Conservation (phyloP, 257 asterid genomes). For the Hygrophila difformis region DNA sequence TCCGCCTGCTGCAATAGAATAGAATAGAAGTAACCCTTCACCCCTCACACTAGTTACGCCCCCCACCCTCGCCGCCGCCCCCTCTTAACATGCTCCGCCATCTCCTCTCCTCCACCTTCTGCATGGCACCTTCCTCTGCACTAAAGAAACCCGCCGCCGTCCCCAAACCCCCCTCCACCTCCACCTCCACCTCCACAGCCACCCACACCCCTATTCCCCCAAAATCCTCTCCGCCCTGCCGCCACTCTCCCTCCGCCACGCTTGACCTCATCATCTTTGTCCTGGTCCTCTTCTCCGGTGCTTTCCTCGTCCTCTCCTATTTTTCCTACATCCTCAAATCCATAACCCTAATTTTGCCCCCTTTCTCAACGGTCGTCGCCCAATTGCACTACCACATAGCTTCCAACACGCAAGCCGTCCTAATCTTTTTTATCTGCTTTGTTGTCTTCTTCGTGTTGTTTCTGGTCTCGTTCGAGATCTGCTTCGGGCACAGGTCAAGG, state of each 20-base stretch:
- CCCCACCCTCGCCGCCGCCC: background rate
- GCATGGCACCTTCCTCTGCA: slow-evolving; percentile 27
- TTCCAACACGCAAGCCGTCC: slow-evolving; percentile 18
- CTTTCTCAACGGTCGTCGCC: background rate
- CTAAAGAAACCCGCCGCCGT: slow-evolving; percentile 21
- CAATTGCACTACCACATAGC: slow-evolving; percentile 11
- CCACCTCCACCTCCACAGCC: no score
- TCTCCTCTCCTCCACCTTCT: slow-evolving; percentile 30
- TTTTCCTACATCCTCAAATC: slow-evolving; percentile 40
- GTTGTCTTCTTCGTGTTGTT: slow-evolving; percentile 17
- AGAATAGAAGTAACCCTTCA: no score
- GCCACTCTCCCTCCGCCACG: slow-evolving; percentile 42
- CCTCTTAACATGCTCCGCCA: slow-evolving; percentile 46
- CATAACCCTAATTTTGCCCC: slow-evolving; percentile 34
- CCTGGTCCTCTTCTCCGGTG: slow-evolving; percentile 41
- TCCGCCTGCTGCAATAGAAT: no score
- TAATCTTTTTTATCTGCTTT: slow-evolving; percentile 23
- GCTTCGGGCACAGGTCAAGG: slow-evolving; percentile 58
- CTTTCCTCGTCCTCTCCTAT: slow-evolving; percentile 41
- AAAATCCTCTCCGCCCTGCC: slow-evolving; percentile 18
- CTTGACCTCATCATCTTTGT: slow-evolving; percentile 45
- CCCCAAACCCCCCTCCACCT: slow-evolving; percentile 8
- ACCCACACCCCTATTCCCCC: background rate
- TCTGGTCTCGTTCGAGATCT: slow-evolving; percentile 26
- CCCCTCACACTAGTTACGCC: background rate